These are phyloP conservation scores for Candida insectalens DNA, from an alignment of 805 yeast genomes.

Conservation along the genomic window DNA sequence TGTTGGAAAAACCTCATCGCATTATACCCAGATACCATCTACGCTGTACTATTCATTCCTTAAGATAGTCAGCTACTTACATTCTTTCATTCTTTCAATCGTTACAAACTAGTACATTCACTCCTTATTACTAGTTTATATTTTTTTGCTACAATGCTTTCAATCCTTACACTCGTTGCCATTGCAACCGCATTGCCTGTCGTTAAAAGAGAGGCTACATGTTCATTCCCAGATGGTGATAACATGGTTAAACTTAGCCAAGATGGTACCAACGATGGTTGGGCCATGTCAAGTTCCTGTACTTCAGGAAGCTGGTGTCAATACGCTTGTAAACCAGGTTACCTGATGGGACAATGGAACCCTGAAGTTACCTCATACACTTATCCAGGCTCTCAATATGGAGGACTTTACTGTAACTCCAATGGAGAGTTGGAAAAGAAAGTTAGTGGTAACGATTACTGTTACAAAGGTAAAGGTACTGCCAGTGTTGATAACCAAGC, in stretches of 20 bases:
- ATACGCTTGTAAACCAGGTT: constrained; percentile 86
- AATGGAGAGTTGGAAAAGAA: constrained; percentile 63
- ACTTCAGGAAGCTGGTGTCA: constrained; percentile 78
- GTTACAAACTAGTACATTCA: neutral
- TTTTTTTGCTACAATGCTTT: neutral
- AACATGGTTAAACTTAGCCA: constrained; percentile 66
- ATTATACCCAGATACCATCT: too few species aligned
- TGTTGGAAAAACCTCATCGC: too few species aligned
- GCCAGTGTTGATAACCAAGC: constrained; percentile 48
- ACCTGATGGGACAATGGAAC: constrained; percentile 86
- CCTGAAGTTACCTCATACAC: constrained; percentile 59
- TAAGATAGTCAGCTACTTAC: neutral
- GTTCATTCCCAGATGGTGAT: constrained; percentile 57
- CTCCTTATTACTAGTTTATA: neutral
- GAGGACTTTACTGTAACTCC: constrained; percentile 71
- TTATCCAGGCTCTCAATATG: constrained; percentile 71
- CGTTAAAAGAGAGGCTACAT: constrained; percentile 16
- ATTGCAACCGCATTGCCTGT: neutral
- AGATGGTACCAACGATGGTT: constrained; percentile 56
- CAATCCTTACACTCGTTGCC: neutral
- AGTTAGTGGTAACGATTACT: constrained; percentile 45
- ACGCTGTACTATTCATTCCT: neutral
- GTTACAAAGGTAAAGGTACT: constrained; percentile 72
- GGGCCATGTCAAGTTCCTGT: constrained; percentile 80
- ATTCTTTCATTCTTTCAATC: neutral